These are phyloP conservation scores for Prasinococcaceae sp. DNA, from an alignment of 139 green algal genomes.

Conservation along the genomic window DNA sequence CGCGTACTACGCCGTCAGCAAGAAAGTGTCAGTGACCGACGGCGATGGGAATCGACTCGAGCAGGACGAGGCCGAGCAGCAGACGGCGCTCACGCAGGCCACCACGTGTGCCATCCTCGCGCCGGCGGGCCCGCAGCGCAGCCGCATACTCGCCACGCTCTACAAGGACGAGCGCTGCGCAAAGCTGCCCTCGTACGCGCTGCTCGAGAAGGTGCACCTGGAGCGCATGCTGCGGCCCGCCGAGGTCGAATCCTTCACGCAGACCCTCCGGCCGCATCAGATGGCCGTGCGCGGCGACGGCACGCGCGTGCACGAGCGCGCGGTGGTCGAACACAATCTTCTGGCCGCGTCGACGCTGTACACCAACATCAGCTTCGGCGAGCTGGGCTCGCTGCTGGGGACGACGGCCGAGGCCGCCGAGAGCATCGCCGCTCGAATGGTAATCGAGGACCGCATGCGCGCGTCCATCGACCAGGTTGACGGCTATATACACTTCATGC, in stretches of 20 bases:
- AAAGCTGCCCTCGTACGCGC: slow-evolving; percentile 51
- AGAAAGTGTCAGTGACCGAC: neutral
- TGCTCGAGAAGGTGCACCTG: slow-evolving; percentile 92
- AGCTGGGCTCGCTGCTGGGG: slow-evolving; percentile 76
- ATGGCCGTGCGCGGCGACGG: slow-evolving; percentile 26
- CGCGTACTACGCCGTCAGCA: slow-evolving; percentile 60
- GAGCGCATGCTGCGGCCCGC: slow-evolving; percentile 66
- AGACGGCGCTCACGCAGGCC: slow-evolving; percentile 49
- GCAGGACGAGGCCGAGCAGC: slow-evolving; percentile 41
- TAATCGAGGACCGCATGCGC: slow-evolving; percentile 30
- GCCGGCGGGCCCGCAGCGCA: slow-evolving; percentile 68
- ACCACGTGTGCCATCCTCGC: slow-evolving; percentile 85
- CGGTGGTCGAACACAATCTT: slow-evolving; percentile 91
- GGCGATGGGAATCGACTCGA: slow-evolving; percentile 13
- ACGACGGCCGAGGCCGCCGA: slow-evolving; percentile 61
- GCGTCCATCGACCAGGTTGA: slow-evolving; percentile 61
- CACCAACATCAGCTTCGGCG: slow-evolving; percentile 68
- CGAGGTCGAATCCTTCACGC: slow-evolving; percentile 70
- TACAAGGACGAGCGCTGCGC: slow-evolving; percentile 70
- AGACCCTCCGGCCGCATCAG: slow-evolving; percentile 69
- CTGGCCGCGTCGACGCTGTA: slow-evolving; percentile 71
- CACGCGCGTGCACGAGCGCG: slow-evolving; percentile 60
- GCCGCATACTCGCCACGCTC: slow-evolving; percentile 29
- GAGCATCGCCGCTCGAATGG: slow-evolving; percentile 44
- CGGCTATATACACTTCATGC: slow-evolving; percentile 23